Base-by-base conservation (phyloP, 2,329 filamentous ascomycete species). In the Botrytis medusae region DNA sequence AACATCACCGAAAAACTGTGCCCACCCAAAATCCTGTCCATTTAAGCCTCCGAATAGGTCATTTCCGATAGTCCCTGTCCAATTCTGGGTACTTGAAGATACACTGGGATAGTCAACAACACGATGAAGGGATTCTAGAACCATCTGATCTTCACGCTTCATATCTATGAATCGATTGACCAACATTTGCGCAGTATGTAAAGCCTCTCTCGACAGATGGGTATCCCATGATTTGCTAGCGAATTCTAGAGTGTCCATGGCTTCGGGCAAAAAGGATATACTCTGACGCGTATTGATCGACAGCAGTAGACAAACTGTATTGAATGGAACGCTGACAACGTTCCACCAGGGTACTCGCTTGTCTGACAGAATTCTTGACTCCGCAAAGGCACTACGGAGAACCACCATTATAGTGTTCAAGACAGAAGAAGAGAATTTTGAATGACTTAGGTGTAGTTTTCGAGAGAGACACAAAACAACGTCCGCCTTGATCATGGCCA, bases 301-400 rank as follows among this genome's bases (percentile, higher is more conserved):
- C 2, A 78, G 54, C 8, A 78, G 74, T 22, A 79, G 68, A 54
- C 77, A 78, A 14, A 77, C 60, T 16, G 74, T 72, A 22, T 77
- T 76, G 61, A 78, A 78, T 34, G 77, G 75, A 8, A 73, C 73
- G 29, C 74, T 67, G 9, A 78, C 64, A 12, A 78, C 69, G 64
- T 76, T 77, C 77, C 77, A 79, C 77, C 77, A 79, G 29, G 74
- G 74, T 18, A 76, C 68, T 10, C 59, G 42, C 60, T 72, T 72
- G 9, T 29, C 73, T 14, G 54, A 68, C 4, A 78, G 68, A 42
- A 72, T 75, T 22, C 44, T 72, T 1, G 71, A 74, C 16, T 61
- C 76, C 64, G 76, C 71, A 20, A 78, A 72, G 20, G 75, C 76
- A 20, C 73, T 72, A 14, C 74, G 69, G 40, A 78, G 74, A n/a